Evolutionary conservation across 495 filamentous ascomycete species (phyloP), one percentile per base, ranked within the genome.

Genomic region (Bacidia rubella): DNA sequence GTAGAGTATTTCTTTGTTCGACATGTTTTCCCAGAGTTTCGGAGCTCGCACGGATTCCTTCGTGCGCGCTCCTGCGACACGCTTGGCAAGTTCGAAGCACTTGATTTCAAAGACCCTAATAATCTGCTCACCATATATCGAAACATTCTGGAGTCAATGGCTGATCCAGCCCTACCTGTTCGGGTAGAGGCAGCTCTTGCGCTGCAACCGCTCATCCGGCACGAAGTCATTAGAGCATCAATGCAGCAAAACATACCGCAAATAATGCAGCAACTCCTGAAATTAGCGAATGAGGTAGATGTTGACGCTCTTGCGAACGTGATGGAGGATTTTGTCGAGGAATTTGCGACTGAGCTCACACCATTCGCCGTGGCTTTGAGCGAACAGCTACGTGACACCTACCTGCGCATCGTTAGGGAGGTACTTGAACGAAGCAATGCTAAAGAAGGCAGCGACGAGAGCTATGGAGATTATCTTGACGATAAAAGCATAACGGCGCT

Each of bases 271-370:
- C 89, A 97, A 67, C 72, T 98, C 15, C 76, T 98, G 26, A 97
- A 97, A 69, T 70, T 98, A 54, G 90, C 92, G 23, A 95, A 95
- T 62, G 89, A 95, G 68, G 88, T 88, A 42, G 89, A 95, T 59
- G 90, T 95, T 47, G 89, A 95, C 66, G 87, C 89, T 17, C 67
- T 95, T 19, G 87, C 89, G n/a, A 95, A 95, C 59, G 89, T 95
- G n/a, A 95, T 95, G 92, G 92, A 98, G 65, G 93, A 98, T 60
- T 97, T 97, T 64, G 92, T 98, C 47, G 92, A 98, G 66, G 92
- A 97, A 0, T 98, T 98, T 66, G 90, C 92, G 17, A 71, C 86
- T 2, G 93, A 98, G 63, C 75, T 98, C 48, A 98, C 92, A 1
- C 92, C 92, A 7, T 98, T 98, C 62, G 92, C 92, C n/a, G 93